Evolutionary conservation across 169 alveolate species (phyloP), one percentile per base, ranked within the genome.

Genomic region (Plasmodium inui): DNA sequence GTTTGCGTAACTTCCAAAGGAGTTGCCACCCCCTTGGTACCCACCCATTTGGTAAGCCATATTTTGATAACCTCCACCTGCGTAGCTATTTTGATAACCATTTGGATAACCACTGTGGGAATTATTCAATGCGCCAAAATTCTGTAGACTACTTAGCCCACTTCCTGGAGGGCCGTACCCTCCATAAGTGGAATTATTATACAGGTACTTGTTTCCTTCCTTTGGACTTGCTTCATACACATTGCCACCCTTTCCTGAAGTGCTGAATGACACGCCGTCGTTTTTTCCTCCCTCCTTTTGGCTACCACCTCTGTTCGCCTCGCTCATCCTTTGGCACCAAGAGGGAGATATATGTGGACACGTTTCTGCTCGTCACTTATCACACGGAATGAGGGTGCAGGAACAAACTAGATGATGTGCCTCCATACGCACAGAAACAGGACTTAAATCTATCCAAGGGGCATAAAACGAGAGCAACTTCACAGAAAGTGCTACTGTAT

Each of bases 311-410:
- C 82, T 88, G 19, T 39, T 88, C 71, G 14, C 32, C 10, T 78
- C 94, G 67, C 71, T 88, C 94, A 88, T 88, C 19, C 70, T 88
- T 88, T 30, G 22, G 17, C 39, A 22, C 37, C 50, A 50, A 2
- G 61, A 3, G 61, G 61, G 61, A 17, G 61, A 0, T 50, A 50
- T 17, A 3, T 26, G 22, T 3, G 10, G 61, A 50, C 61, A 50
- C 61, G 22, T 50, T 3, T 50, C 1, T 17, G 17, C 26, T 50
- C 61, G 26, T 17, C 61, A 50, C 61, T 50, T 14, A 50, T 7
- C 61, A 50, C 61, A 4, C n/a, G 4, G 57, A 9, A 10, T 41
- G 55, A 3, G 22, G 26, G 61, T 12, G 22, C 17, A 4, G n/a
- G 61, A 50, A 50, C 61, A 50, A 50, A 17, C 61, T 17, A 50